A percentile compares a stretch with the other conserved stretches of the same genome.
phyloP scores from a whole-genome alignment of 2,329 filamentous ascomycete species.

The Coniella lustricola region DNA sequence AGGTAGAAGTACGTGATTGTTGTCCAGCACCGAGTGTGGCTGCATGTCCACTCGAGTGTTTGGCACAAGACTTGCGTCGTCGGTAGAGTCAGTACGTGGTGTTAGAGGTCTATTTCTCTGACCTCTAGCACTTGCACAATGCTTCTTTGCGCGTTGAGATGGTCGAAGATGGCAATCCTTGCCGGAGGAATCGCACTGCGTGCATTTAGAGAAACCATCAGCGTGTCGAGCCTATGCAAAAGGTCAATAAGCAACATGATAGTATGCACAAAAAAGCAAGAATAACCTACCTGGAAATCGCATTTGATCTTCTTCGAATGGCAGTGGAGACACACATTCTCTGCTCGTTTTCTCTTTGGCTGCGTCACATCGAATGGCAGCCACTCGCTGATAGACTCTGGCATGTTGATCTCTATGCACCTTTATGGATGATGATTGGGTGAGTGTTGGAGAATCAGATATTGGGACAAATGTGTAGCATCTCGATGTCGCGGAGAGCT shows the following conservation, averaged over 20 bases:
- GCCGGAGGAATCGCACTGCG: conserved; percentile 23
- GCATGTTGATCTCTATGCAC: too few relatives aligned
- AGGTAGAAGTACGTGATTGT: conserved; percentile 4
- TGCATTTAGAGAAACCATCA: conserved; percentile 22
- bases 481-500: too few relatives aligned
- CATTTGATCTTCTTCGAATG: conserved; percentile 31
- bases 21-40: neutral
- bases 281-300: conserved; percentile 23
- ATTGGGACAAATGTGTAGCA: too few relatives aligned
- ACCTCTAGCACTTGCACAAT: neutral
- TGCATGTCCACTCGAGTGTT: too few relatives aligned
- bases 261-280: neutral
- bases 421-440: too few relatives aligned
- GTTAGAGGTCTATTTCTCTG: neutral
- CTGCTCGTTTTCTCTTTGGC: conserved; percentile 27
- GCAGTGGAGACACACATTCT: conserved; percentile 25
- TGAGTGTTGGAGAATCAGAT: too few relatives aligned
- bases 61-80: neutral
- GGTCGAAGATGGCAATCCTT: conserved; percentile 24
- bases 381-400: conserved; percentile 26
- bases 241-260: too few relatives aligned
- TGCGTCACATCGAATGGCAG: conserved; percentile 25
- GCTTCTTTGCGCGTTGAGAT: conserved; percentile 22
- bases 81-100: neutral
- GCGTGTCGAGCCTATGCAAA: conserved; percentile 16